These are phyloP conservation scores for Magnaporthiopsis poae DNA, from an alignment of 2,329 filamentous ascomycete genomes.

Conservation along the genomic window DNA sequence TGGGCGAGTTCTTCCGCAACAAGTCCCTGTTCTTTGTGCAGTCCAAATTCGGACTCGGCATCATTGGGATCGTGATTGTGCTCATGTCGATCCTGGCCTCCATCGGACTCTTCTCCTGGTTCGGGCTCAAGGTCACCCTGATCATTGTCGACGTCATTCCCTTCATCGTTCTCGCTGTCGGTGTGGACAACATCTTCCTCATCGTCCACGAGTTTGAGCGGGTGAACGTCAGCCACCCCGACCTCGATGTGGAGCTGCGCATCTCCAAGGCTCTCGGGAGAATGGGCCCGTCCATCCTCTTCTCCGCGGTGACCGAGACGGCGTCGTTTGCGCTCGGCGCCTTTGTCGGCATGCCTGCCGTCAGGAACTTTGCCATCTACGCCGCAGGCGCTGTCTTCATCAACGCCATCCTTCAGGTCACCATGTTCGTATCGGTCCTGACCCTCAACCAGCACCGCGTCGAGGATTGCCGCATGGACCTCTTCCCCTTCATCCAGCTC, in stretches of 20 bases:
- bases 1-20: constrained; percentile 69
- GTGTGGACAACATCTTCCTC: constrained; percentile 97
- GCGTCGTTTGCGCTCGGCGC: constrained; percentile 85
- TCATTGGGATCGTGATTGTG: constrained; percentile 88
- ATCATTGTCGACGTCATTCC: constrained; percentile 98
- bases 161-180: constrained; percentile 89
- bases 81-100: constrained; percentile 95
- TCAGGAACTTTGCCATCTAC: constrained; percentile 93
- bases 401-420: constrained; percentile 92
- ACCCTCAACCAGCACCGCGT: constrained; percentile 85
- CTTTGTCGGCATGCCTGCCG: constrained; percentile 94
- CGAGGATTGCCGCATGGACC: constrained; percentile 79
- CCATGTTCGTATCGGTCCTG: constrained; percentile 89
- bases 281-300: constrained; percentile 91
- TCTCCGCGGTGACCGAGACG: constrained; percentile 91
- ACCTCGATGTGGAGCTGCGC: constrained; percentile 75
- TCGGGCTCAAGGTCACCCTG: constrained; percentile 83
- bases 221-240: constrained; percentile 83
- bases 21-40: constrained; percentile 80
- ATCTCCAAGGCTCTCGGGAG: constrained; percentile 82
- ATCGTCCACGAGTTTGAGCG: constrained; percentile 97
- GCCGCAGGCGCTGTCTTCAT: constrained; percentile 93
- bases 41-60: constrained; percentile 92
- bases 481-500: constrained; percentile 80
- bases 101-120: constrained; percentile 86